Percentiles rank a stretch among this genome's conserved stretches.
Conservation (phyloP, 208 protist genomes). For the Leishmania guyanensis region DNA sequence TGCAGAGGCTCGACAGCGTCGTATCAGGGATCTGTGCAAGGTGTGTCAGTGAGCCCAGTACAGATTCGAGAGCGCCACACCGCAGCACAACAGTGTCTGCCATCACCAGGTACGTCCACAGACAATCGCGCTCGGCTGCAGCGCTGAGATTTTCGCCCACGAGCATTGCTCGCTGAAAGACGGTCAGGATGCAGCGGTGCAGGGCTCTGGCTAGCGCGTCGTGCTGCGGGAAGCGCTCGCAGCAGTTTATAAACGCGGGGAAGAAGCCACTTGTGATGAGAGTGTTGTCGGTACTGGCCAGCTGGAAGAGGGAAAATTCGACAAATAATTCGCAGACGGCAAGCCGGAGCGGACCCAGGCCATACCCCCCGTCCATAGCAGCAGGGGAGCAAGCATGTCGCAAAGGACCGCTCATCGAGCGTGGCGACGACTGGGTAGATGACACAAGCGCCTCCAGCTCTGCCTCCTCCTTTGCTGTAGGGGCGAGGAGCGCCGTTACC, state of each 20-base stretch:
- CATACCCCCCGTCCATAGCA: neutral
- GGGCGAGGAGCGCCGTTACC: constrained; percentile 30
- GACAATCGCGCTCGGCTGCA: constrained; percentile 41
- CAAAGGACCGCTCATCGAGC: neutral
- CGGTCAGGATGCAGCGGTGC: constrained; percentile 38
- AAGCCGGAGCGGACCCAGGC: constrained; percentile 34
- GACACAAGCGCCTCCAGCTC: neutral
- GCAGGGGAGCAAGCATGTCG: neutral
- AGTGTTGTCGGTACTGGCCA: constrained; percentile 45
- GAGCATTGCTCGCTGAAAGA: constrained; percentile 49
- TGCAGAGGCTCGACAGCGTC: constrained; percentile 46
- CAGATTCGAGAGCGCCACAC: constrained; percentile 8
- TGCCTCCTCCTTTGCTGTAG: constrained; percentile 7
- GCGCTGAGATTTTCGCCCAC: constrained; percentile 32
- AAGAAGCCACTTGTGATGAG: constrained; percentile 51
- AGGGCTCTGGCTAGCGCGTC: constrained; percentile 43
- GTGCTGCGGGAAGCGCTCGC: constrained; percentile 47
- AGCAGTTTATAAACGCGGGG: constrained; percentile 41
- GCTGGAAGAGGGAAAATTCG: constrained; percentile 50
- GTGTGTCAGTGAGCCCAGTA: constrained; percentile 29
- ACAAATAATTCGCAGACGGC: constrained; percentile 61
- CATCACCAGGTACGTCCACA: constrained; percentile 38
- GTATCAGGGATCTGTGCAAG: constrained; percentile 28
- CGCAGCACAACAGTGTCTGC: constrained; percentile 17
- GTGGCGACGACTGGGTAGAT: neutral